Evolutionary conservation across 768 basidiomycete genomes (phyloP), one percentile per base, ranked within the genome.

Genomic region (Boletus edulis): DNA sequence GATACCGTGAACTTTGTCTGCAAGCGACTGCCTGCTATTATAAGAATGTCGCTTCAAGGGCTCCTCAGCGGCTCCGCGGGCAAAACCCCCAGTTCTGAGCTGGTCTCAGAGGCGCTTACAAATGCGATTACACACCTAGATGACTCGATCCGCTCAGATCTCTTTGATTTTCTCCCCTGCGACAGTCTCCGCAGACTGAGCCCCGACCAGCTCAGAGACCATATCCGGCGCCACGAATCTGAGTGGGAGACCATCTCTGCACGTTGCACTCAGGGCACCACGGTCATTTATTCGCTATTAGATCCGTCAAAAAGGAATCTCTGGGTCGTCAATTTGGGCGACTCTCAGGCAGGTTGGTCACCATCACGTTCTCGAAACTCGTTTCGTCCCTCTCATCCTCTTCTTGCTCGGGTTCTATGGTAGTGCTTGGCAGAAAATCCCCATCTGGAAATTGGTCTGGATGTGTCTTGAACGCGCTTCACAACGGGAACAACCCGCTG

Each of bases 1-100:
- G 68, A 78, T 38, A 78, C 78, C 5, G 81, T 80, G 24, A 73
- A 80, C 58, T 73, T 77, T 49, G 75, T 74, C 44, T 70, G 70
- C 48, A 66, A 66, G 55, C 67, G 64, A 31, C 72, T 82, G 8
- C 77, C 81, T 18, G 58, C 57, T n/a, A 68, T 75, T 61, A 64
- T 82, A 47, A 73, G 62, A 57, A 63, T 56, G 51, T 70, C 73
- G 51, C 72, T 81, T 49, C 73, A 72, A 39, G 62, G 68, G 37
- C 68, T 68, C 47, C 64, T 75, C 49, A 62, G 63, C 52, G 62
- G 66, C 37, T 52, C 58, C 38, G 58, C 59, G 38, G 56, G 51
- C 49, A 48, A 63, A 22, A 32, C 61, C 10, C 59, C 68, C 3
- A 59, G 62, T 6, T 67, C 74, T 20, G 66, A 72, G 52, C 66